These are phyloP conservation scores for Geosmithia flava DNA, from an alignment of 2,329 filamentous ascomycete species.

Conservation along the genomic window DNA sequence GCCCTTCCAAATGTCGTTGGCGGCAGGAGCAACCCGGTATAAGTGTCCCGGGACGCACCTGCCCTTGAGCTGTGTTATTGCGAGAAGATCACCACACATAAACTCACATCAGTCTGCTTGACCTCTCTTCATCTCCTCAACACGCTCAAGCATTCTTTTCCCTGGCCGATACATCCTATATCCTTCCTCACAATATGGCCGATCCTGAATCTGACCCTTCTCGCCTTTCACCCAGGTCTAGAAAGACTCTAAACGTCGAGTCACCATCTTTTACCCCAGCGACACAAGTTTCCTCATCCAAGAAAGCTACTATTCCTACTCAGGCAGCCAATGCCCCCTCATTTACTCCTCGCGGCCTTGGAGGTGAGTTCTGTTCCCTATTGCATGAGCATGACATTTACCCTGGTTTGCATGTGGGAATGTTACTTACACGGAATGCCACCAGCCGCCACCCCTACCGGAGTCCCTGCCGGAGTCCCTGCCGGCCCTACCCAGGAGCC, in stretches of 20 bases:
- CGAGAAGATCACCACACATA: too few species aligned
- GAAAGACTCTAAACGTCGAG: conserved; percentile 85
- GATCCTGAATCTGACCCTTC: too few species aligned
- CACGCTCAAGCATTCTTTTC: neutral
- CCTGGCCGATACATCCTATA: neutral
- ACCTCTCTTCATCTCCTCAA: neutral
- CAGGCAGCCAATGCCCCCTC: conserved; percentile 82
- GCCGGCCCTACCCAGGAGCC: conserved; percentile 19
- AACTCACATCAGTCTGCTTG: neutral
- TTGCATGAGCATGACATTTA: neutral
- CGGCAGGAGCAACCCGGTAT: neutral
- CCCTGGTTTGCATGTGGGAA: neutral
- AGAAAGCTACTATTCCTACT: conserved; percentile 72
- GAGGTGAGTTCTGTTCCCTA: conserved; percentile 16
- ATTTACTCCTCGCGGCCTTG: conserved; percentile 60
- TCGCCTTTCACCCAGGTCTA: conserved; percentile 26
- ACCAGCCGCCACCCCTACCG: conserved; percentile 22
- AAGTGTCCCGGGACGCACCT: neutral
- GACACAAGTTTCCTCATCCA: conserved; percentile 32
- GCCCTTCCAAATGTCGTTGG: too few species aligned
- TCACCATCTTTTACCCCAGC: conserved; percentile 88
- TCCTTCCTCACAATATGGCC: neutral
- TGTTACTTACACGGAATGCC: neutral
- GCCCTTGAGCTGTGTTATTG: neutral
- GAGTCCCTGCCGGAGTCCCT: conserved; percentile 4